A percentile compares a stretch with the other conserved stretches of the same genome.
These are phyloP conservation scores for Urtica urens DNA, from an alignment of 306 rosid genomes.

Conservation along the genomic window DNA sequence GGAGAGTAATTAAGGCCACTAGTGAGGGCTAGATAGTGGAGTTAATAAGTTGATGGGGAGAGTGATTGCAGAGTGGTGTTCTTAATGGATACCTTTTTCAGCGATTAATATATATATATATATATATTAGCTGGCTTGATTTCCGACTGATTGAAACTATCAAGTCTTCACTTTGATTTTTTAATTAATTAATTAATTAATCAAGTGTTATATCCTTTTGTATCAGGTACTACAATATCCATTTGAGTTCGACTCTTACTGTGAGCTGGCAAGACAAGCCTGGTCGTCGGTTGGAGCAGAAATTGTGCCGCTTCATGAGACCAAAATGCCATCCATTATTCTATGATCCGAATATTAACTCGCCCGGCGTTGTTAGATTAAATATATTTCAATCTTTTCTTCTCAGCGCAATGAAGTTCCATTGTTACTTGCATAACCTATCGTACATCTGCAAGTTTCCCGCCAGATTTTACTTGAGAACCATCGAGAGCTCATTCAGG, in stretches of 20 bases:
- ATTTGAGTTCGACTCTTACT: constrained; percentile 54
- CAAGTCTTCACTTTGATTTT: too few relatives aligned
- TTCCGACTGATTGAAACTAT: too few relatives aligned
- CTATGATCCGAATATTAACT: constrained; percentile 74
- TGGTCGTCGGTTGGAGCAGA: constrained; percentile 35
- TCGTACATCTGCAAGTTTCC: constrained; percentile 51
- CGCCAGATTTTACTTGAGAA: constrained; percentile 16
- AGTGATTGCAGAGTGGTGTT: too few relatives aligned
- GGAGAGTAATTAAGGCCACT: too few relatives aligned
- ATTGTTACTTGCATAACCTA: constrained; percentile 49
- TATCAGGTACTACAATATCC: constrained; percentile 64
- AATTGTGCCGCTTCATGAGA: constrained; percentile 49
- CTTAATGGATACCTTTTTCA: too few relatives aligned
- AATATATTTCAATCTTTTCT: constrained; percentile 61
- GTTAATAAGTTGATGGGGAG: too few relatives aligned
- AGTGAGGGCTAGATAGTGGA: too few relatives aligned
- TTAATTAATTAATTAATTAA: too few relatives aligned
- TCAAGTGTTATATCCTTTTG: too few relatives aligned
- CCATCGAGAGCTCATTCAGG: constrained; percentile 55
- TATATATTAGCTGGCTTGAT: too few relatives aligned
- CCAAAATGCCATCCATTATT: constrained; percentile 85
- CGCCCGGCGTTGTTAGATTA: constrained; percentile 69
- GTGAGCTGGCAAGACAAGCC: constrained; percentile 72
- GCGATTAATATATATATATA: too few relatives aligned
- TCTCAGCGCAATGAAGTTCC: constrained; percentile 82